phyloP scores from a whole-genome alignment of 805 yeast species.

The Monosporozyma unispora region DNA sequence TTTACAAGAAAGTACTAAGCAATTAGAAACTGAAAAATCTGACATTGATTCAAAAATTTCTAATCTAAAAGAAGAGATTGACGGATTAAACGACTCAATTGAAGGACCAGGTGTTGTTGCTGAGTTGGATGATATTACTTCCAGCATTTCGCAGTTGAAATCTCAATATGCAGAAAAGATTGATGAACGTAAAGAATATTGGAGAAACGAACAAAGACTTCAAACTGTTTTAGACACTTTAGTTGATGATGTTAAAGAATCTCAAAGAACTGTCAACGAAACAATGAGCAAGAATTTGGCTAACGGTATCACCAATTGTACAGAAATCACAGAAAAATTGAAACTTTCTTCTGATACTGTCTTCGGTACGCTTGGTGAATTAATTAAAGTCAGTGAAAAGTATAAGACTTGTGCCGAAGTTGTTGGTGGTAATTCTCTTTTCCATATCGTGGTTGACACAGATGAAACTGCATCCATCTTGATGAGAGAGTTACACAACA shows the following conservation, averaged over 20 bases:
- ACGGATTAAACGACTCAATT: conserved; percentile 31
- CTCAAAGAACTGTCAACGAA: conserved; percentile 54
- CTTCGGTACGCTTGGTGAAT: conserved; percentile 78
- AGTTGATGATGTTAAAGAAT: conserved; percentile 43
- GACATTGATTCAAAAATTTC: conserved; percentile 14
- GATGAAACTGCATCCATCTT: conserved; percentile 74
- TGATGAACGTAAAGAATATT: conserved; percentile 61
- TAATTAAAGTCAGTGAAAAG: conserved; percentile 71
- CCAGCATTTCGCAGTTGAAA: conserved; percentile 30
- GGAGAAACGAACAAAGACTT: conserved; percentile 71
- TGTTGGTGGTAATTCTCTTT: conserved; percentile 77
- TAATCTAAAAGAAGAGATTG: conserved; percentile 25
- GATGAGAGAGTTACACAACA: conserved; percentile 65
- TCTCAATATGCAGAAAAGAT: conserved; percentile 36
- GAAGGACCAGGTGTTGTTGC: conserved; percentile 29
- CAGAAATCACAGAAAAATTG: conserved; percentile 49
- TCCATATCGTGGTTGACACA: conserved; percentile 81
- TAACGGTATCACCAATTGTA: conserved; percentile 61
- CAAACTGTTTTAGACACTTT: conserved; percentile 49
- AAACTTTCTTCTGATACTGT: conserved; percentile 49
- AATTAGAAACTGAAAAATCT: conserved; percentile 8
- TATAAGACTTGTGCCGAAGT: conserved; percentile 83
- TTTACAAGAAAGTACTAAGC: conserved; percentile 11
- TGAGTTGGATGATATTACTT: conserved; percentile 28
- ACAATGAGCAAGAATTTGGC: conserved; percentile 69